phyloP scores from a whole-genome alignment of 371 early-diverging fungal genomes.

The Funneliformis caledonium region DNA sequence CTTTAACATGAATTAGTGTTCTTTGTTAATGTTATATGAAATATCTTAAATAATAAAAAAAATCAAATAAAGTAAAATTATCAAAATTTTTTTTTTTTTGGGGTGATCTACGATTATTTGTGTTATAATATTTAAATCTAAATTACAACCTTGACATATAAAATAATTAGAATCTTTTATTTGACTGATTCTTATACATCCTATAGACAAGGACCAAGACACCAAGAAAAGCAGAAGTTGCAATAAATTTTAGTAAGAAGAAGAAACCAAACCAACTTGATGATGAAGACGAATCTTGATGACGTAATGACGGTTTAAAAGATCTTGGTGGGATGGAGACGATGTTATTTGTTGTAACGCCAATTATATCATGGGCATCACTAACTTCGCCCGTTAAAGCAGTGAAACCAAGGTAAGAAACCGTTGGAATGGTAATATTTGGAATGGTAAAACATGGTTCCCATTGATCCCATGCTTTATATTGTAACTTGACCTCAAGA shows the following conservation, averaged over 20 bases:
- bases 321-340: constrained; percentile 45
- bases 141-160: neutral
- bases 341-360: constrained; percentile 59
- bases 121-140: neutral
- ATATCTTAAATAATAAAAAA: neutral
- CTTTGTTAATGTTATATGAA: no score
- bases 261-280: constrained; percentile 51
- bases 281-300: constrained; percentile 41
- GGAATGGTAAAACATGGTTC: constrained; percentile 79
- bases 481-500: constrained; percentile 71
- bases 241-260: constrained; percentile 60
- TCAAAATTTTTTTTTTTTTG: neutral
- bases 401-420: constrained; percentile 86
- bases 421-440: constrained; percentile 74
- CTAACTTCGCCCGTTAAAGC: constrained; percentile 91
- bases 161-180: constrained; percentile 68
- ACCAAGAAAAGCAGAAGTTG: constrained; percentile 60
- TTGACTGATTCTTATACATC: constrained; percentile 63
- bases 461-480: constrained; percentile 72
- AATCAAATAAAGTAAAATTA: neutral
- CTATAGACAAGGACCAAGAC: constrained; percentile 61
- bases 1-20: no score
- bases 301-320: constrained; percentile 23
- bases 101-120: neutral
- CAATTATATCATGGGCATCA: constrained; percentile 83